Conservation (phyloP, 2,329 filamentous ascomycete species). For the Blastomyces gilchristii region DNA sequence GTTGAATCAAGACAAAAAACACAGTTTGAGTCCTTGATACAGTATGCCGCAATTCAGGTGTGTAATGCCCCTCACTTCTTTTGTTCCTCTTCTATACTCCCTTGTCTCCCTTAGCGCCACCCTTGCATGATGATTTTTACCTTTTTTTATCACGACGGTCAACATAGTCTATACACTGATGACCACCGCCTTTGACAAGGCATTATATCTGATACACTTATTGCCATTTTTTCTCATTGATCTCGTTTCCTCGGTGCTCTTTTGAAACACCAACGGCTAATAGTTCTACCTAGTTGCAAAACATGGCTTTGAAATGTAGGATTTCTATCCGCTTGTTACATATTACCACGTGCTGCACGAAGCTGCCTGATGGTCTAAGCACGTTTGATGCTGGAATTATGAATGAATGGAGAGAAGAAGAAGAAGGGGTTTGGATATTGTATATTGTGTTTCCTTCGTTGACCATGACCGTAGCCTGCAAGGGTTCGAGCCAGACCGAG, state of each 20-base stretch:
- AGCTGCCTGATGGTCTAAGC: background rate
- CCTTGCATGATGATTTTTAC: slow-evolving; percentile 56
- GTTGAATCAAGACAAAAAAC: background rate
- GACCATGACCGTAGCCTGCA: background rate
- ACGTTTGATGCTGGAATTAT: background rate
- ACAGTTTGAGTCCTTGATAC: background rate
- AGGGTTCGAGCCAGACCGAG: background rate
- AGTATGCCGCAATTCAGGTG: slow-evolving; percentile 6
- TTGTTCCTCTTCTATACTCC: background rate
- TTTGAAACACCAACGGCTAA: background rate
- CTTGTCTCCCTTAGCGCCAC: background rate
- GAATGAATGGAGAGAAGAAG: background rate
- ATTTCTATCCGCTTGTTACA: background rate
- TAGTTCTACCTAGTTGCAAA: background rate
- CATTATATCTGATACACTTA: slow-evolving; percentile 33
- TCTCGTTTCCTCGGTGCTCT: background rate
- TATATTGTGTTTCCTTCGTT: background rate
- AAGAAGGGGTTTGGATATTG: background rate
- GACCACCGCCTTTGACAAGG: slow-evolving; percentile 69
- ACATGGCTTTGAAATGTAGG: background rate
- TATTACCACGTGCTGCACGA: background rate
- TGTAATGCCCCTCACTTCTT: slow-evolving; percentile 12
- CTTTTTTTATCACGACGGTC: slow-evolving; percentile 69
- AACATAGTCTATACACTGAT: slow-evolving; percentile 73
- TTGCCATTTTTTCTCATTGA: background rate